Percentiles rank a stretch among this genome's conserved stretches.
Conservation (phyloP, 352 stramenopile genomes). For the Pythium brachiatum region DNA sequence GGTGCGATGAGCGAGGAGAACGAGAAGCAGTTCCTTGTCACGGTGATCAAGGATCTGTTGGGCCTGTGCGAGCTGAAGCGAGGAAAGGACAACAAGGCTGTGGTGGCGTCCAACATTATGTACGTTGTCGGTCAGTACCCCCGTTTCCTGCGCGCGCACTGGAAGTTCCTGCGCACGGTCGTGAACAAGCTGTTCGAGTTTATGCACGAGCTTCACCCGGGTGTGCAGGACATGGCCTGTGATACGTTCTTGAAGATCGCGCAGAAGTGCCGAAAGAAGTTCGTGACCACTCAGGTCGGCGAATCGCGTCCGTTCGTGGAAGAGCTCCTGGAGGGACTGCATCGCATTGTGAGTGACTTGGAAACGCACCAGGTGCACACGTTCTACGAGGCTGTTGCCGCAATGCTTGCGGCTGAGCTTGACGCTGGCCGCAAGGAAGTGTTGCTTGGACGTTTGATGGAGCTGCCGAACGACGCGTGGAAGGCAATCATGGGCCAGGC, state of each 20-base stretch:
- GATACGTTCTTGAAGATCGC: constrained; percentile 99
- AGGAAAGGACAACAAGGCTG: constrained; percentile 99
- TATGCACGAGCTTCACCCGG: constrained; percentile 99
- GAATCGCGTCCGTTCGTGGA: constrained; percentile 96
- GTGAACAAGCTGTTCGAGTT: constrained; percentile 99
- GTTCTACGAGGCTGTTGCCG: constrained; percentile 98
- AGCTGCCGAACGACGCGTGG: constrained; percentile 92
- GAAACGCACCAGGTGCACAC: constrained; percentile 99
- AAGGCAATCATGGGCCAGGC: constrained; percentile 84
- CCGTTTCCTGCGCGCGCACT: constrained; percentile 98
- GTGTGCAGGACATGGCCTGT: constrained; percentile 99
- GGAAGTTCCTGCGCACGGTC: constrained; percentile 99
- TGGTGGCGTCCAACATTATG: constrained; percentile 99
- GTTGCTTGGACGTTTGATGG: constrained; percentile 94
- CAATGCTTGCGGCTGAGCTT: constrained; percentile 77
- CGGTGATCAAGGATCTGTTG: constrained; percentile 99
- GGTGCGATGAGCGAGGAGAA: constrained; percentile 99
- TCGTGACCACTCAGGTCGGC: constrained; percentile 95
- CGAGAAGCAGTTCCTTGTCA: constrained; percentile 99
- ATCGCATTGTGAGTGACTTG: constrained; percentile 96
- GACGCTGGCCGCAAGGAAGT: constrained; percentile 85
- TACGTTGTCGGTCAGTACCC: constrained; percentile 99
- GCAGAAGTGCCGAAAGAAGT: constrained; percentile 97
- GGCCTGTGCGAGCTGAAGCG: constrained; percentile 97
- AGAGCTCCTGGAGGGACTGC: constrained; percentile 94